Evolutionary conservation across 2,329 filamentous ascomycete species (phyloP).

Genomic region (Trematosphaeria pertusa): DNA sequence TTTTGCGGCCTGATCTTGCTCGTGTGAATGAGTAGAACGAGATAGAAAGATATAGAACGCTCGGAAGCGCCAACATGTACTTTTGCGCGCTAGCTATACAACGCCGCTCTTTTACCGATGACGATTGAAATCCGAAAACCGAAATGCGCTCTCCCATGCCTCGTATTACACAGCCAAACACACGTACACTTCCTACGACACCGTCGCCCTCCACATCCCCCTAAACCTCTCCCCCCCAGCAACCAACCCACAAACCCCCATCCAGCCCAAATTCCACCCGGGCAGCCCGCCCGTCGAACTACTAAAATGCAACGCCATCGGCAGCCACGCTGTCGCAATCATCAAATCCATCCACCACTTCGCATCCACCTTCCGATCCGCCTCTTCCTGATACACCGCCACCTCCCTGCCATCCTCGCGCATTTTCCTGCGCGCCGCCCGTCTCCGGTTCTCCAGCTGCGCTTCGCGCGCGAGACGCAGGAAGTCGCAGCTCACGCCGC

Average conservation of each 20-base stretch:
- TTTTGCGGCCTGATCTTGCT: no score
- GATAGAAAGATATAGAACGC: no score
- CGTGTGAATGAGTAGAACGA: no score
- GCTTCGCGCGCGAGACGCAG: slow-evolving; percentile 51
- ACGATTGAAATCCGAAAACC: no score
- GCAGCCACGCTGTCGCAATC: slow-evolving; percentile 53
- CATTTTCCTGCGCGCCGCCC: slow-evolving; percentile 36
- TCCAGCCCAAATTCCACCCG: slow-evolving; percentile 53
- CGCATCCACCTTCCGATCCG: slow-evolving; percentile 44
- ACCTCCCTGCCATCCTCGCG: slow-evolving; percentile 36
- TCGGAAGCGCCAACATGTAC: no score
- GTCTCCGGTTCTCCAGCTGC: slow-evolving; percentile 47
- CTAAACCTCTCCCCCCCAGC: slow-evolving; percentile 45
- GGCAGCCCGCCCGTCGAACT: slow-evolving; percentile 48
- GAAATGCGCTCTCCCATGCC: no score
- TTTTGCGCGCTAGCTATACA: no score
- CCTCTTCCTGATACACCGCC: slow-evolving; percentile 44
- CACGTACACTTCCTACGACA: neutral
- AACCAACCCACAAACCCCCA: slow-evolving; percentile 52
- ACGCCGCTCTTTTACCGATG: no score
- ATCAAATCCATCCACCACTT: slow-evolving; percentile 54
- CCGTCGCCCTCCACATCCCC: slow-evolving; percentile 29
- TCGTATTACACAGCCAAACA: no score
- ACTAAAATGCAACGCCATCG: slow-evolving; percentile 52
- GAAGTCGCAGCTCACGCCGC: slow-evolving; percentile 53